Evolutionary conservation across 164 flowering plant species (phyloP), one percentile per base, ranked within the genome.

Genomic region (Pachysandra terminalis): DNA sequence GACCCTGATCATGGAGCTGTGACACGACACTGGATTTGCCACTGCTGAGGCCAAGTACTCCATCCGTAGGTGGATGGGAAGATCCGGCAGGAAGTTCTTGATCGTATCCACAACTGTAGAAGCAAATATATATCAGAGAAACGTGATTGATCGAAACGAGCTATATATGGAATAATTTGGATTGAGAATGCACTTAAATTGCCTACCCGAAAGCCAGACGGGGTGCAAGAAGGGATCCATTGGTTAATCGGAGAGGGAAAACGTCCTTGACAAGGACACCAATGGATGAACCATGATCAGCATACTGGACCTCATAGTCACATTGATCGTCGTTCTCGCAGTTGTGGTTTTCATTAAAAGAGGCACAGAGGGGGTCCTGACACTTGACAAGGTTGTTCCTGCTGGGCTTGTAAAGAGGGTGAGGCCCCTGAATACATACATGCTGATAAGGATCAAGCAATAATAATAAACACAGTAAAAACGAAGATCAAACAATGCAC

Each of bases 21-120:
- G 98, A 77, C 15, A 83, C 69, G n/a, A 93, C 82, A 83, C 90
- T 84, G 21, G 85, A 24, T 75, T 81, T 82, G 14, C 97, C 95
- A 57, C 56, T 83, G 21, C 99, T 95, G 61, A 93, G 94, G 32
- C 99, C 99, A 59, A 96, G 88, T 3, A 93, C 81, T 67, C 98
- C 99, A 69, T 93, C 99, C 12, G 87, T 69, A 21, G 85, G 82
- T 78, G 86, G 84, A 57, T 63, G 5, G 19, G 87, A 77, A 53
- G 68, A 17, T 25, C 82, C 87, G 5, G 79, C 81, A 55, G 83
- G n/a, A 48, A 63, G 65, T 28, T 60, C 64, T 75, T 96, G 97
- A 80, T 95, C 93, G 68, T 90, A 91, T 23, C 98, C 98, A 74
- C 99, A 96, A 35, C 98, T 92, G 84, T 37, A 70, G 53, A 51